Conservation (phyloP, 208 protist genomes). For the Leishmania lainsoni region DNA sequence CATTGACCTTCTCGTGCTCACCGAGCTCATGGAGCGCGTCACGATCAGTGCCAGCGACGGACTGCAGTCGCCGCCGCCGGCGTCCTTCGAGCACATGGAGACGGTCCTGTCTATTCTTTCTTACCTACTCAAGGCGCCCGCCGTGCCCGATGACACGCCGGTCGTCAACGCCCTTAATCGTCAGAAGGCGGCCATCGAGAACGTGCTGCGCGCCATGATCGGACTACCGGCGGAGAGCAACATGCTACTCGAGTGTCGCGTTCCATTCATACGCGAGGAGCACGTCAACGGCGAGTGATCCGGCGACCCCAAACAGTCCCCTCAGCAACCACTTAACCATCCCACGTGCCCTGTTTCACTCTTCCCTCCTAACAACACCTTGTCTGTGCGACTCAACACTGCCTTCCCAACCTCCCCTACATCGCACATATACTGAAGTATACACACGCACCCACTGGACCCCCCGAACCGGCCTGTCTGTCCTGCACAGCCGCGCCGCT, state of each 20-base stretch:
- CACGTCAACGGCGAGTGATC: slow-evolving; percentile 32
- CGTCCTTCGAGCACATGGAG: slow-evolving; percentile 89
- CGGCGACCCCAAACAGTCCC: not conserved
- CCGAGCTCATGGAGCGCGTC: slow-evolving; percentile 96
- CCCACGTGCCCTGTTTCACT: not conserved
- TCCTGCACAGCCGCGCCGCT: not conserved
- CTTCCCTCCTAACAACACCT: not conserved
- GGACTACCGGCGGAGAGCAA: slow-evolving; percentile 95
- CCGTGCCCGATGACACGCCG: slow-evolving; percentile 93
- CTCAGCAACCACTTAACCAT: not conserved
- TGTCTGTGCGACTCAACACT: slow-evolving; percentile 13
- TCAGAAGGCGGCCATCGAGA: slow-evolving; percentile 95
- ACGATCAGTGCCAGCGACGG: slow-evolving; percentile 39
- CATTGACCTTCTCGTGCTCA: slow-evolving; percentile 97
- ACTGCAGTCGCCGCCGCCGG: slow-evolving; percentile 17
- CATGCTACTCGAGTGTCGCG: slow-evolving; percentile 96
- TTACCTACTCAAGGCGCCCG: slow-evolving; percentile 97
- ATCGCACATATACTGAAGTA: not conserved
- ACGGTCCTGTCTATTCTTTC: slow-evolving; percentile 94
- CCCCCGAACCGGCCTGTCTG: not conserved
- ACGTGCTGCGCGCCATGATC: slow-evolving; percentile 95
- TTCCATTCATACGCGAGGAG: slow-evolving; percentile 55
- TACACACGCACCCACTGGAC: not conserved
- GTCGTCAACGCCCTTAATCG: slow-evolving; percentile 98
- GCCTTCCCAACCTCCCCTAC: not conserved